These are phyloP conservation scores for Boletus rufocinnamomeus DNA, from an alignment of 768 basidiomycete genomes.

Conservation along the genomic window DNA sequence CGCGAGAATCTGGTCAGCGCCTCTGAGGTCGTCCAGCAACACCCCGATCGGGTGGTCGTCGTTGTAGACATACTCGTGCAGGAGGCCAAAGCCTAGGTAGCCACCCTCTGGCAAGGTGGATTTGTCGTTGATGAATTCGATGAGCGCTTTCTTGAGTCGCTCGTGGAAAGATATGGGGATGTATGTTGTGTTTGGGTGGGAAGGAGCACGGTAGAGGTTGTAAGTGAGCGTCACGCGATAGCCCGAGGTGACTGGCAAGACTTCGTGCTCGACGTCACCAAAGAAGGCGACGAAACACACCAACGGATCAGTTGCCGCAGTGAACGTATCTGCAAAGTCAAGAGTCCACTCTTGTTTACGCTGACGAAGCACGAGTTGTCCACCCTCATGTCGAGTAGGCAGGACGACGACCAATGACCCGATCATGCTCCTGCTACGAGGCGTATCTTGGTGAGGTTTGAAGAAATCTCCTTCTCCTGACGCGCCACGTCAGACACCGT, in stretches of 20 bases:
- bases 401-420: conserved; percentile 53
- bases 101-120: conserved; percentile 35
- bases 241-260: conserved; percentile 40
- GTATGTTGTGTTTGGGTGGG: not conserved
- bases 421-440: conserved; percentile 43
- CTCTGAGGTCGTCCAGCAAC: not conserved
- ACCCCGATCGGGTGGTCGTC: no score
- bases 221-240: conserved; percentile 38
- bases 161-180: not conserved
- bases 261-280: conserved; percentile 45
- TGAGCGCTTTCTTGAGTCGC: not conserved
- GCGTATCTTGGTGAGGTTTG: conserved; percentile 31
- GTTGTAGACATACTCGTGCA: conserved; percentile 32
- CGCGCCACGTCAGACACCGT: no score
- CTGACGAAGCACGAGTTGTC: conserved; percentile 3
- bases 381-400: conserved; percentile 33
- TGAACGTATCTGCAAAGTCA: conserved; percentile 35
- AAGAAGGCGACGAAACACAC: conserved; percentile 44
- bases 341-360: conserved; percentile 36
- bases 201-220: no score
- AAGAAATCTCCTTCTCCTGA: conserved; percentile 1
- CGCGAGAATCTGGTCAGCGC: not conserved
- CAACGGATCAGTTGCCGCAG: not conserved
- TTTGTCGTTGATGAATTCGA: conserved; percentile 26
- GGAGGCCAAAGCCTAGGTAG: conserved; percentile 38